Evolutionary conservation across 139 green algal species (phyloP), one percentile per base, ranked within the genome.

Genomic region (Axilococcus clingmanii): DNA sequence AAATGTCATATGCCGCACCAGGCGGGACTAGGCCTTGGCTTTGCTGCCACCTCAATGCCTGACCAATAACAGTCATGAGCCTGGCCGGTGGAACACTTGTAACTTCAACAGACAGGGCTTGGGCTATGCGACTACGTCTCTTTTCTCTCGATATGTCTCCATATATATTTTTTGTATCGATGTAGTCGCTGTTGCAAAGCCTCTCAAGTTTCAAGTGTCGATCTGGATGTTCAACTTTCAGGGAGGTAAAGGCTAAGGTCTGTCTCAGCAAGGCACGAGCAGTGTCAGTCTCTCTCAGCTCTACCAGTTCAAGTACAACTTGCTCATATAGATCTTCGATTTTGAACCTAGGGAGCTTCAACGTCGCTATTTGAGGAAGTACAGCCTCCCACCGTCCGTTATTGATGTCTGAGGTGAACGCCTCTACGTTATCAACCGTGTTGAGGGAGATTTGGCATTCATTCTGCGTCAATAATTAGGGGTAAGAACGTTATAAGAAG

Each of bases 301-400:
- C 91, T 23, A 94, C 59, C 85, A 98, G 85, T 69, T 98, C 91
- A 51, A 97, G 65, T 34, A 96, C 78, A 8, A 97, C 77, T 76
- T 94, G 85, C 58, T 97, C 90, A 64, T 97, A 95, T 23, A 97
- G 61, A 48, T 88, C 81, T 59, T 95, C 83, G 25, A 96, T 77
- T 66, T 92, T 94, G 16, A 59, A 59, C 2, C 69, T 66, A 0
- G 90, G 90, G 44, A 97, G 75, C 67, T 92, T 87, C 12, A 97
- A 74, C 43, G 80, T 71, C 0, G 83, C 67, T 27, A 91, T 72
- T 43, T 81, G 60, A 4, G 88, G 87, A 27, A 97, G 74, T 45
- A 97, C 77, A 22, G 66, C 59, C 42, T 96, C 90, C 90, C 90
- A 97, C 17, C 86, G 57, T 2, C 90, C 90, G 5, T 72, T 62